Evolutionary conservation across 1,284 basidiomycete genomes (phyloP).

Genomic region (Butyriboletus regius): DNA sequence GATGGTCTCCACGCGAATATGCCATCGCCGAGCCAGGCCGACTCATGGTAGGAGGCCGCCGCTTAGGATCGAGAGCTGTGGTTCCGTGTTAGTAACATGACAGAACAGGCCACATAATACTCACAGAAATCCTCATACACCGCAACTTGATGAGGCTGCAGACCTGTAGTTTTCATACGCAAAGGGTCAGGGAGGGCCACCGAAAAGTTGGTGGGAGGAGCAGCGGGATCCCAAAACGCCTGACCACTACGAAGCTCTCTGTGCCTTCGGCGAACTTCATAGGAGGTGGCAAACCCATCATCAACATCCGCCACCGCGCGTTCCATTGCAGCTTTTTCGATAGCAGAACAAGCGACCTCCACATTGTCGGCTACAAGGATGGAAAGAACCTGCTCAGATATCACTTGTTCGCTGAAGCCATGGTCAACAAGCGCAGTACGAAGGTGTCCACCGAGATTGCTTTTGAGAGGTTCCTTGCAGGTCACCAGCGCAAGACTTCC

Average conservation of each 20-base stretch:
- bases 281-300: conserved; percentile 77
- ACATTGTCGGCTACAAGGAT: conserved; percentile 89
- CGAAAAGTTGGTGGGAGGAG: conserved; percentile 68
- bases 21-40: conserved; percentile 61
- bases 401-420: conserved; percentile 77
- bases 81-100: conserved; percentile 4
- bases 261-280: conserved; percentile 79
- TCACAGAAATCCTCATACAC: conserved; percentile 95
- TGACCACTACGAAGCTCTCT: conserved; percentile 71
- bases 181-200: conserved; percentile 82
- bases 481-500: conserved; percentile 95
- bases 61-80: conserved; percentile 49
- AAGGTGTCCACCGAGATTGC: conserved; percentile 85
- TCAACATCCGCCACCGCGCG: conserved; percentile 93
- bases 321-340: conserved; percentile 98
- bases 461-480: conserved; percentile 94
- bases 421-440: conserved; percentile 74
- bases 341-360: conserved; percentile 87
- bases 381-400: conserved; percentile 65
- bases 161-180: conserved; percentile 75
- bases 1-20: conserved; percentile 42
- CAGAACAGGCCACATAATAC: conserved; percentile 11
- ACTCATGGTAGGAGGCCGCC: conserved; percentile 43
- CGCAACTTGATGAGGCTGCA: conserved; percentile 74
- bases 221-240: conserved; percentile 80